Base-by-base conservation (phyloP, 2,329 filamentous ascomycete species). In the Fusarium sp. region DNA sequence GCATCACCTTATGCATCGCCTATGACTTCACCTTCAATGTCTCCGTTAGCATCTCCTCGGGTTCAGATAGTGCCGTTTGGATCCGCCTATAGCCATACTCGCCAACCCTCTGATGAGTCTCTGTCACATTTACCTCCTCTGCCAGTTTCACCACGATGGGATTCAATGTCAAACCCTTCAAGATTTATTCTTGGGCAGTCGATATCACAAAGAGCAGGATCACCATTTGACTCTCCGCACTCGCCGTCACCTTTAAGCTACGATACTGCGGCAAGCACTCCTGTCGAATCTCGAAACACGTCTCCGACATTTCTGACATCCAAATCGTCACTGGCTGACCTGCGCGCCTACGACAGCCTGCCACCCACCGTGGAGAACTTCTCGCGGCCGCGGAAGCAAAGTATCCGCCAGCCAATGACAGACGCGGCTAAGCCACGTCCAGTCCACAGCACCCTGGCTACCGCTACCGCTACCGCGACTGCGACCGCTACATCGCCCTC, bases 371-470 rank as follows among this genome's bases (percentile, higher is more conserved):
- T 89, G 51, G 86, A 87, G 75, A 90, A 90, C 80, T 90, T 90
- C 78, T 90, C 89, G n/a, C 85, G 89, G 44, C 89, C 89, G 47
- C 84, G 89, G 65, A 89, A 88, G 69, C 82, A 84, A 44, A 90
- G 88, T 78, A 83, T 88, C 68, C 84, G 84, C 63, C 86, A 86
- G 69, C 78, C 83, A 58, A 79, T 80, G 49, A 75, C 79, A 55
- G 84, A 85, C 38, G 73, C 78, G 49, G 70, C 77, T 67, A 82
- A 79, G 51, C 74, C 80, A 42, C 81, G 79, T 49, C 78, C 76
- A 35, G 60, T 51, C 60, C 72, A 72, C 44, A 63, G 57, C 54
- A 64, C 72, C 59, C 57, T 66, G 66, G 66, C 49, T 67, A 73
- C 71, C 47, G 61, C 61, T 26, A 66, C 61, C 26, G 56, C 44